A percentile compares a stretch with the other conserved stretches of the same genome.
Evolutionary conservation across 2,329 filamentous ascomycete species (phyloP).

Genomic region (Parascedosporium putredinis): DNA sequence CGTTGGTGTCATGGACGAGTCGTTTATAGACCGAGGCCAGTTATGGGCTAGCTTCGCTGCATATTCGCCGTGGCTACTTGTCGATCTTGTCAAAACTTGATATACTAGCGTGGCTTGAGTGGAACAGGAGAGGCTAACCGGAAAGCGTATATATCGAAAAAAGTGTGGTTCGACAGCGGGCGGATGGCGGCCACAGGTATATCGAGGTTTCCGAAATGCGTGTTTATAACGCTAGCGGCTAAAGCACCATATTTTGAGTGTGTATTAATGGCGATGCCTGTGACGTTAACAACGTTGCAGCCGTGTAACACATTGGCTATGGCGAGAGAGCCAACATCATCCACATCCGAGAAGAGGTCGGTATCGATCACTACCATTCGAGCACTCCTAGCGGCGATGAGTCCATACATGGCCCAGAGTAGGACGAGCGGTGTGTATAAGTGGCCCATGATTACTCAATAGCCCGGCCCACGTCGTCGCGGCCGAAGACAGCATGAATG

Average conservation of each 20-base stretch:
- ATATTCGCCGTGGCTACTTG: background rate
- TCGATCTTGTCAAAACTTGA: too few species aligned
- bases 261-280: constrained; percentile 31
- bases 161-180: constrained; percentile 30
- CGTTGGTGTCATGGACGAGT: constrained; percentile 27
- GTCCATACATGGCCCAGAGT: too few species aligned
- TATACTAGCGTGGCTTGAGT: too few species aligned
- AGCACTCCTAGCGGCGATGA: too few species aligned
- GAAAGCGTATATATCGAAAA: constrained; percentile 29
- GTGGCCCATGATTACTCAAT: too few species aligned
- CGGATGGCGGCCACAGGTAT: constrained; percentile 27
- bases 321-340: constrained; percentile 29
- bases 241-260: constrained; percentile 29
- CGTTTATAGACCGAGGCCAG: background rate
- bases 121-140: too few species aligned
- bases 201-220: constrained; percentile 26
- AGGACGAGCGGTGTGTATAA: too few species aligned
- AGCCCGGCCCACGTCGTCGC: too few species aligned
- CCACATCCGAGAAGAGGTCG: constrained; percentile 35
- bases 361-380: constrained; percentile 39
- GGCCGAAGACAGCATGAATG: too few species aligned
- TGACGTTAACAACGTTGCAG: constrained; percentile 23
- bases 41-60: background rate
- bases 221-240: constrained; percentile 28
- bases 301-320: constrained; percentile 31